Conservation (phyloP, 176 grass and related monocot species). For the Panicum miliaceum region DNA sequence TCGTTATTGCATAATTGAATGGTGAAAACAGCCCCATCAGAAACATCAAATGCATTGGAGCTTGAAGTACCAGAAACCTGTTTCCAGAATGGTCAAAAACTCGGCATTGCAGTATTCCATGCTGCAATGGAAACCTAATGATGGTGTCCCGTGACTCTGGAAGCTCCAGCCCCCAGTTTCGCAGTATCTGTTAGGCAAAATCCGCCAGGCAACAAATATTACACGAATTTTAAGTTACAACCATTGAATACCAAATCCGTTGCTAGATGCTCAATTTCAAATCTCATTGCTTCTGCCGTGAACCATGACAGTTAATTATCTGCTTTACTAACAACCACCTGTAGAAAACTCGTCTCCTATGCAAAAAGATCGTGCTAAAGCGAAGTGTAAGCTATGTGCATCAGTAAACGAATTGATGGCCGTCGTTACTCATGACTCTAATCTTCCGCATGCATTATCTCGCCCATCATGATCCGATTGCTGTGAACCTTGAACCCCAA, state of each 20-base stretch:
- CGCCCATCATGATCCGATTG: constrained; percentile 89
- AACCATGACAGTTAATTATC: neutral
- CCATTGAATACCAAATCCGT: neutral
- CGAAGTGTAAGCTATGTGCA: constrained; percentile 7
- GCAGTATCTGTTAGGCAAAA: neutral
- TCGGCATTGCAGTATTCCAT: neutral
- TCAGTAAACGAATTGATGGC: neutral
- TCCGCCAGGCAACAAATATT: neutral
- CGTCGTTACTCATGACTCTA: neutral
- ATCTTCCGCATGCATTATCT: constrained; percentile 46
- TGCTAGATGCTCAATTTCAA: neutral
- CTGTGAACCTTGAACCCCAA: constrained; percentile 89
- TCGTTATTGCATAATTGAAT: neutral
- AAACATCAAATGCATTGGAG: neutral
- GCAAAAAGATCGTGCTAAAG: neutral
- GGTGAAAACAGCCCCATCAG: neutral
- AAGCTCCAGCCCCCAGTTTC: neutral
- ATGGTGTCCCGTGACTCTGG: neutral
- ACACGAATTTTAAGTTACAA: neutral
- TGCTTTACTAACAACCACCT: neutral
- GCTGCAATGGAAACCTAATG: neutral
- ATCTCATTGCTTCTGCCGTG: neutral
- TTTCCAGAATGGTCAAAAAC: neutral
- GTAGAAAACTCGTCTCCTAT: neutral
- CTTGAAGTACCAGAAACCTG: neutral